phyloP scores from a whole-genome alignment of 768 basidiomycete genomes.

The Collybia mongolica region DNA sequence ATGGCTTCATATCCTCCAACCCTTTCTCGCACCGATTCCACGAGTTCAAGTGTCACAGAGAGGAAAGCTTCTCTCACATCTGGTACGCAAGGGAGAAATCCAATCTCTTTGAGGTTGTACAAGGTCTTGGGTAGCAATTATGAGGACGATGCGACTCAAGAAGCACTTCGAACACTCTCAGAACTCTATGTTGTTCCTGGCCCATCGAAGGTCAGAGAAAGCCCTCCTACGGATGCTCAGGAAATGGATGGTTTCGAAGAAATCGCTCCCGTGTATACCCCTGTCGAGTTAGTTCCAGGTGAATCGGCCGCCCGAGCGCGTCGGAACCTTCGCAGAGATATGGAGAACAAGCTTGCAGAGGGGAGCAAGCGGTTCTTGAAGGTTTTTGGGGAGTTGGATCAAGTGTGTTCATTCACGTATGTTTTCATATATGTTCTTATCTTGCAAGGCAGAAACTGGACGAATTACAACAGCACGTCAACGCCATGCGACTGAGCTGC shows the following conservation, averaged over 20 bases:
- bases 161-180: slow-evolving; percentile 83
- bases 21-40: slow-evolving; percentile 9
- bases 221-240: slow-evolving; percentile 19
- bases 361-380: slow-evolving; percentile 82
- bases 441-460: slow-evolving; percentile 67
- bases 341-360: slow-evolving; percentile 79
- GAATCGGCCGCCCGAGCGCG: slow-evolving; percentile 74
- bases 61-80: slow-evolving; percentile 19
- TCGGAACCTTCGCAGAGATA: slow-evolving; percentile 78
- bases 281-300: slow-evolving; percentile 40
- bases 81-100: slow-evolving; percentile 47
- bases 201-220: slow-evolving; percentile 31
- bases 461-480: slow-evolving; percentile 73
- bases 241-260: slow-evolving; percentile 30
- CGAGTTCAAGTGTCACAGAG: slow-evolving; percentile 5
- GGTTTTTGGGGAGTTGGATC: slow-evolving; percentile 86
- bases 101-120: slow-evolving; percentile 84
- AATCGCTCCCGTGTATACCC: slow-evolving; percentile 16
- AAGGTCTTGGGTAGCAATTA: slow-evolving; percentile 85
- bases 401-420: slow-evolving; percentile 52
- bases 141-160: slow-evolving; percentile 71
- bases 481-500: slow-evolving; percentile 78
- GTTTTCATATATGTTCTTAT: neutral
- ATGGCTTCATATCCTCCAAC: slow-evolving; percentile 8
- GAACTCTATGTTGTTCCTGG: slow-evolving; percentile 58